Evolutionary conservation across 345 rosid species (phyloP), one percentile per base, ranked within the genome.

Genomic region (Salix arbutifolia): DNA sequence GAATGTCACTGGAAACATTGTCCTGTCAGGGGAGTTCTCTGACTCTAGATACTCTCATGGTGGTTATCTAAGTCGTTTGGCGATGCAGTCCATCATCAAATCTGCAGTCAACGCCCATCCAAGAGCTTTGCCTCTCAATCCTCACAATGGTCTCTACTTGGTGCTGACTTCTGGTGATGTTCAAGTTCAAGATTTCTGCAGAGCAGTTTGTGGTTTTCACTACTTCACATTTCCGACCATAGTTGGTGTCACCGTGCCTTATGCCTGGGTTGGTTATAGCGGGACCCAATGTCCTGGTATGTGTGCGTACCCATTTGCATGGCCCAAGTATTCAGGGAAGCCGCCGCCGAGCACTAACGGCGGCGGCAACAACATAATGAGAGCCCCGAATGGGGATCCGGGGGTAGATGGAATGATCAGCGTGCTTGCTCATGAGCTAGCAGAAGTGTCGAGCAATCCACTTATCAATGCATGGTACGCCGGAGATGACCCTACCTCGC

Each of bases 391-490:
- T 25, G 91, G 91, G 17, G 92, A 89, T 58, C 78, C 82, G 1
- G 91, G 89, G 2, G 86, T 74, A 0, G 95, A 89, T 38, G 95
- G 92, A 8, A 89, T 89, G 92, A 81, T 88, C 26, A 90, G 90
- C 78, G 86, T 89, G 58, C 81, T 89, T 9, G 91, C 83, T 21
- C 95, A 89, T 73, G 94, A 91, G 76, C 85, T 89, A 4, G 94
- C 94, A 1, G 90, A 91, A 65, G 85, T 83, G 33, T 79, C 88
- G 0, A 89, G 86, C 40, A 88, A 91, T 65, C 92, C 92, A 1
- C 83, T 91, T 14, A 85, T 88, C 65, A 88, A 89, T 40, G 90
- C 91, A 0, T 91, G 92, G 95, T 88, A 89, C 10, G 92, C 90
- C 0, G 92, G 91, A 5, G 88, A 85, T 28, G 79, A 91, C 72